Evolutionary conservation across 495 filamentous ascomycete genomes (phyloP), one percentile per base, ranked within the genome.

Genomic region (Hyaloscypha bicolor): DNA sequence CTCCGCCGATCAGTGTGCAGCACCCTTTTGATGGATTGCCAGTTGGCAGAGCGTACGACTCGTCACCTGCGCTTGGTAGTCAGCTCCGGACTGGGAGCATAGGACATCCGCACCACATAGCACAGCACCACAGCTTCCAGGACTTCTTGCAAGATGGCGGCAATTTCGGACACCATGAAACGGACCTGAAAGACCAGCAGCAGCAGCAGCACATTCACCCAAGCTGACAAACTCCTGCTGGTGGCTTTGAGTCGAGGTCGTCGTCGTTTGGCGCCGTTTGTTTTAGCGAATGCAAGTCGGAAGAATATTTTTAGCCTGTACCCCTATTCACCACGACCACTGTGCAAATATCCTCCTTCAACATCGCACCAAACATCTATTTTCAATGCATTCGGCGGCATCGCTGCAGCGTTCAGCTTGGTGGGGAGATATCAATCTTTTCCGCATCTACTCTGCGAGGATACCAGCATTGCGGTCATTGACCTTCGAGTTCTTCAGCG

Each of bases 61-160:
- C 42, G 42, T 48, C 42, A 25, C 22, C 45, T 22, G 45, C 63
- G n/a, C 58, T 59, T 5, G 63, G 66, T 2, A 53, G 35, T 55
- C 59, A 56, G 53, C 31, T 72, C 16, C 35, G 71, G 30, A 68
- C 62, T 22, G 67, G 67, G 1, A 70, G 71, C 48, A 21, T 68
- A 4, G 53, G 57, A 9, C 70, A 72, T 59, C 70, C 65, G 9
- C 63, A 72, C 33, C 67, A 64, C 5, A 58, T 68, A 48, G 4
- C 42, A 19, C 42, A 48, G 21, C 53, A 30, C 16, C 64, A 68
- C 16, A 33, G 59, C 22, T 68, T 64, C 33, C 30, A 66, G 21
- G 62, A 64, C 0, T 73, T 39, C 62, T 32, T 73, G 9, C 64
- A 73, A 25, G 65, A 68, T 21, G 21, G 19, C 19, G 30, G 39